A percentile compares a stretch with the other conserved stretches of the same genome.
These are phyloP conservation scores for Sporormia fimetaria DNA, from an alignment of 495 filamentous ascomycete genomes.

Conservation along the genomic window DNA sequence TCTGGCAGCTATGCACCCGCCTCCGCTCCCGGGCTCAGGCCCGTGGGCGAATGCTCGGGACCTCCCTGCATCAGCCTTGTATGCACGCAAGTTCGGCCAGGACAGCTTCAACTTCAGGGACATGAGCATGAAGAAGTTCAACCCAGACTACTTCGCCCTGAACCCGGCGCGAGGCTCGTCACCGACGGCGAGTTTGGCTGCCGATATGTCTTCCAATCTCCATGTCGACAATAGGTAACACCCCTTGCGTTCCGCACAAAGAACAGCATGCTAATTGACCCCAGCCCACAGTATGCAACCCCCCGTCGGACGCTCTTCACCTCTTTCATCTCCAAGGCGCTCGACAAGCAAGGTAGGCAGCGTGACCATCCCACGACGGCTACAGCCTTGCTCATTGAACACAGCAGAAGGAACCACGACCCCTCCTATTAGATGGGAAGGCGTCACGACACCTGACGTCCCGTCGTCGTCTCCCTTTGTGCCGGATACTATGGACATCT, in stretches of 20 bases:
- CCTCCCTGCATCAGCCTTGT: slow-evolving; percentile 42
- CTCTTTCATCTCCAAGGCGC: slow-evolving; percentile 54
- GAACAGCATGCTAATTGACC: slow-evolving; percentile 21
- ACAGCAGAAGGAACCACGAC: slow-evolving; percentile 59
- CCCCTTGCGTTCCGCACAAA: slow-evolving; percentile 25
- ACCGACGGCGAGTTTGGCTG: slow-evolving; percentile 76
- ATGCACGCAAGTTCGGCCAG: slow-evolving; percentile 45
- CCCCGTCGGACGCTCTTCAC: slow-evolving; percentile 91
- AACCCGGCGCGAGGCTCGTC: slow-evolving; percentile 73
- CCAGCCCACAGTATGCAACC: slow-evolving; percentile 80
- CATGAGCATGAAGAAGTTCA: slow-evolving; percentile 54
- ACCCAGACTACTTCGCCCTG: slow-evolving; percentile 65
- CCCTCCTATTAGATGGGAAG: slow-evolving; percentile 61
- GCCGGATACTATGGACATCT: slow-evolving; percentile 87
- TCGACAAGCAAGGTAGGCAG: slow-evolving; percentile 60
- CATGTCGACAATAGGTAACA: slow-evolving; percentile 78
- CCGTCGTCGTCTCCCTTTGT: slow-evolving; percentile 70
- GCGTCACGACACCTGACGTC: slow-evolving; percentile 71
- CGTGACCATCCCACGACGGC: not conserved
- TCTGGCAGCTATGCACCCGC: slow-evolving; percentile 84
- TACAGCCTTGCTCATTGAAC: slow-evolving; percentile 13
- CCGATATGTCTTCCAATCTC: slow-evolving; percentile 93
- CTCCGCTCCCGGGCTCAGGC: slow-evolving; percentile 41
- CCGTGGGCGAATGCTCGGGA: slow-evolving; percentile 45
- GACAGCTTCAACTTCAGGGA: slow-evolving; percentile 64